phyloP scores from a whole-genome alignment of 2,329 filamentous ascomycete species.

The Alternaria gaisen region DNA sequence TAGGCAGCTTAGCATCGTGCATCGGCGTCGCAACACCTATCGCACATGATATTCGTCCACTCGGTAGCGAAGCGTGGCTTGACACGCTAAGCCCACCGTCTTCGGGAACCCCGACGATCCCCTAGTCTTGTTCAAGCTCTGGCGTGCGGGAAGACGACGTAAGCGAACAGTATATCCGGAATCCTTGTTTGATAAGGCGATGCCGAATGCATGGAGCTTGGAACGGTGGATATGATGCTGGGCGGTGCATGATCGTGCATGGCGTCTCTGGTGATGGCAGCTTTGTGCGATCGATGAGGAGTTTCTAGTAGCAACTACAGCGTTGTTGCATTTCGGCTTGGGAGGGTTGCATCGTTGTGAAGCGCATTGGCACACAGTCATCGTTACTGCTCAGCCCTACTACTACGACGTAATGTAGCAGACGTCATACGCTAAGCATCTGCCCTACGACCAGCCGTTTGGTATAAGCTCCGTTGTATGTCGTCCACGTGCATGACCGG shows the following conservation, averaged over 20 bases:
- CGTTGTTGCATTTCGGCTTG: background rate
- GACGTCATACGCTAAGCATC: background rate
- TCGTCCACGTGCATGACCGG: conserved; percentile 2
- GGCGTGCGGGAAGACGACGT: background rate
- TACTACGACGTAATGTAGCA: background rate
- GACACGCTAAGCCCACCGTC: background rate
- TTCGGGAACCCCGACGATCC: conserved; percentile 7
- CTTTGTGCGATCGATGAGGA: background rate
- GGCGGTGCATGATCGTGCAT: background rate
- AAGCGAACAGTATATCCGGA: background rate
- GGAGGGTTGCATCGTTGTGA: background rate
- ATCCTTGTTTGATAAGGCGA: conserved; percentile 9
- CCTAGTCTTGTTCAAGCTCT: background rate
- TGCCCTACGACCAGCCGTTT: background rate
- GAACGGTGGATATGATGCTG: background rate
- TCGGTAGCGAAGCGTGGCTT: conserved; percentile 3
- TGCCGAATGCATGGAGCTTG: conserved; percentile 3
- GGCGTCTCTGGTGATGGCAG: background rate
- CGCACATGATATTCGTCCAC: background rate
- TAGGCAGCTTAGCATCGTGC: background rate
- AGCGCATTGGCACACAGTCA: background rate
- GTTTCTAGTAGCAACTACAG: background rate
- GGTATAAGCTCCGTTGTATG: background rate
- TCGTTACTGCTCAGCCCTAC: conserved; percentile 1
- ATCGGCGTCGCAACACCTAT: background rate